Base-by-base conservation (phyloP, 192 early-diverging fungal genomes). In the Dispira simplex region DNA sequence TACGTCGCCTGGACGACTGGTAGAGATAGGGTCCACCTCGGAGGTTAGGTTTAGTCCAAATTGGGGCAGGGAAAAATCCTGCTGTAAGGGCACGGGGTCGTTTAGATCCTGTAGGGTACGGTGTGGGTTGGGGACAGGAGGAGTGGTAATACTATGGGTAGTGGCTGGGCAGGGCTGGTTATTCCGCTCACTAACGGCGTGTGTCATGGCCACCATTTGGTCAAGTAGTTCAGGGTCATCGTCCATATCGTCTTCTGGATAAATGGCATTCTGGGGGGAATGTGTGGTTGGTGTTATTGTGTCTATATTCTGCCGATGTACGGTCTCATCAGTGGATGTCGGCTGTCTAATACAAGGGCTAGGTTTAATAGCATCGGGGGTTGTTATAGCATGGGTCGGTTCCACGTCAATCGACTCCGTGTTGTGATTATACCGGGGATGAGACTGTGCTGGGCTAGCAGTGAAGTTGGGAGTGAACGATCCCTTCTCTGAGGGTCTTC, bases 101-200 rank as follows among this genome's bases (percentile, higher is more conserved):
- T 21, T 56, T 14, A 56, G 54, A 28, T 56, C 54, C 20, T 56
- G 25, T 21, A 56, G 54, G 16, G 32, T 39, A 39, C 32, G 32
- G 2, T 23, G 18, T 4, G 48, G 48, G 16, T 51, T 51, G 48
- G 48, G 16, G 48, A 23, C 18, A 20, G 48, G 4, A 23, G 48
- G 16, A 51, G 48, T 23, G 48, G 48, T 9, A 20, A 39, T 39
- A 6, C 6, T 39, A 6, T 39, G 32, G 32, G 32, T 39, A 39
- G 32, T 39, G 21, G n/a, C 46, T 70, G 63, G 2, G 28, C 18
- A 25, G 45, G 53, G 49, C 48, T 63, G 46, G 44, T 60, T 69
- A 32, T 32, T 52, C 11, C 21, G 13, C 18, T 27, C 11, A 46
- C 44, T 64, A 27, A 26, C 54, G 16, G 47, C 66, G 48, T 55